Evolutionary conservation across 139 green algal genomes (phyloP).

Genomic region (Marvania coccoides): DNA sequence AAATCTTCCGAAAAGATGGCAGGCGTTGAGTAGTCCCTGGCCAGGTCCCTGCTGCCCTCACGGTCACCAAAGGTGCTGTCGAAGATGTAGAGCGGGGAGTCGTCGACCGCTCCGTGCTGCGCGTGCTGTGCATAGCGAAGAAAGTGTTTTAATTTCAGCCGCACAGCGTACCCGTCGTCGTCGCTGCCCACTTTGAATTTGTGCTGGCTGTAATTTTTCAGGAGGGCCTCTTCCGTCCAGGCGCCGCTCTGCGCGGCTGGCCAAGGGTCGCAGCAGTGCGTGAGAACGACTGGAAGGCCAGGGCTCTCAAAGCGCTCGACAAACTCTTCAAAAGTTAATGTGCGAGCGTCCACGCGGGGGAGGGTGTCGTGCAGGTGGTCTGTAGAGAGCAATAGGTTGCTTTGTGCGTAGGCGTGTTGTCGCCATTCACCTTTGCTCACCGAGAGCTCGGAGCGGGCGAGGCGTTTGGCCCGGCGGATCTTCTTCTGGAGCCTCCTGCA

Average conservation of each 20-base stretch:
- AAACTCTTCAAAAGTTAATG: slow-evolving; percentile 53
- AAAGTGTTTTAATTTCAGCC: slow-evolving; percentile 70
- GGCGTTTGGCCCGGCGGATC: slow-evolving; percentile 64
- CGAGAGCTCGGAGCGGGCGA: slow-evolving; percentile 65
- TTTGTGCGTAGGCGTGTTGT: slow-evolving; percentile 38
- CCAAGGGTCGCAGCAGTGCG: slow-evolving; percentile 56
- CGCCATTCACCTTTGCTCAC: slow-evolving; percentile 70
- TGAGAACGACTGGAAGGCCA: slow-evolving; percentile 62
- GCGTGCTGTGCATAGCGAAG: slow-evolving; percentile 50
- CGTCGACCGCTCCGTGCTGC: slow-evolving; percentile 45
- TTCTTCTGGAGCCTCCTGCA: slow-evolving; percentile 32
- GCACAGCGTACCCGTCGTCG: slow-evolving; percentile 86
- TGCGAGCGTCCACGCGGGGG: slow-evolving; percentile 31
- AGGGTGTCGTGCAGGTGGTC: slow-evolving; percentile 45
- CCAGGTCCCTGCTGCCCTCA: slow-evolving; percentile 17
- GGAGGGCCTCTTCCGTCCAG: slow-evolving; percentile 49
- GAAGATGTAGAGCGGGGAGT: slow-evolving; percentile 78
- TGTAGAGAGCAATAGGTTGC: slow-evolving; percentile 23
- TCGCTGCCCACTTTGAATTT: slow-evolving; percentile 86
- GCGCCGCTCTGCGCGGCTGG: slow-evolving; percentile 16
- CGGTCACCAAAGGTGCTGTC: slow-evolving; percentile 51
- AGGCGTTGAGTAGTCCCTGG: slow-evolving; percentile 58
- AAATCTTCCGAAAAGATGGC: slow-evolving; percentile 72
- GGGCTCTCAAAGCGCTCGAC: slow-evolving; percentile 55
- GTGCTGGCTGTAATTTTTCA: slow-evolving; percentile 43